These are phyloP conservation scores for Corynespora cassiicola DNA, from an alignment of 2,329 filamentous ascomycete genomes.

Conservation along the genomic window DNA sequence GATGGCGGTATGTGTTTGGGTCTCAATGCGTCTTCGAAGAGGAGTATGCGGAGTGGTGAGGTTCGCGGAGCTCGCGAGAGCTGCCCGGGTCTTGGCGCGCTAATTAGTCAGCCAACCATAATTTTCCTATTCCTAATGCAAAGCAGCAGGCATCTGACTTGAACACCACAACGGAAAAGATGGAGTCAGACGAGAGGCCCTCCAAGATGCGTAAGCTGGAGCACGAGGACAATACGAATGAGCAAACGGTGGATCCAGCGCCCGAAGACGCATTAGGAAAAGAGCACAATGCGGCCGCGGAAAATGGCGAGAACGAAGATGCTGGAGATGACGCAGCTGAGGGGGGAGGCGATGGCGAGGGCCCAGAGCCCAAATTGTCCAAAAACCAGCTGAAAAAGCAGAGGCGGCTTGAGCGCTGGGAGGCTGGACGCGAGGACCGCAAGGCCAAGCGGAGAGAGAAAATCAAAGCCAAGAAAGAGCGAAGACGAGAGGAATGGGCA, in stretches of 20 bases:
- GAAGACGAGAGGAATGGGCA: conserved; percentile 54
- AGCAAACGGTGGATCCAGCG: conserved; percentile 10
- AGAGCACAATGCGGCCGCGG: conserved; percentile 15
- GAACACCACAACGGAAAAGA: conserved; percentile 34
- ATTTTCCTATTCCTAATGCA: conserved; percentile 33
- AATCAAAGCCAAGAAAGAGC: conserved; percentile 58
- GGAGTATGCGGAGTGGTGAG: conserved; percentile 34
- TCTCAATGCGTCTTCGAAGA: conserved; percentile 32
- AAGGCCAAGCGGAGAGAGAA: conserved; percentile 66
- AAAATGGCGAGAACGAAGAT: conserved; percentile 3
- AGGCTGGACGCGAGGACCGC: conserved; percentile 68
- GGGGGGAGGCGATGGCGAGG: conserved; percentile 6
- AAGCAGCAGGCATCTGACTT: conserved; percentile 2
- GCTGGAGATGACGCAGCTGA: conserved; percentile 2
- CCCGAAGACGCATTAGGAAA: conserved; percentile 12
- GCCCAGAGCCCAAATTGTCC: conserved; percentile 61
- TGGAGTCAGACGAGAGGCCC: conserved; percentile 64
- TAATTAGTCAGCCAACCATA: conserved; percentile 31
- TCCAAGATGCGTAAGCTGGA: conserved; percentile 62
- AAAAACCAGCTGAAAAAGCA: conserved; percentile 88
- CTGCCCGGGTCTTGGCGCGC: conserved; percentile 30
- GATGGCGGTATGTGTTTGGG: conserved; percentile 48
- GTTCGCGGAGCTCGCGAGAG: conserved; percentile 26
- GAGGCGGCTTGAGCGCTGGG: conserved; percentile 75
- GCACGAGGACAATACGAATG: too few relatives aligned